Evolutionary conservation across 139 green algal genomes (phyloP).

Genomic region (Chlorella sp.): DNA sequence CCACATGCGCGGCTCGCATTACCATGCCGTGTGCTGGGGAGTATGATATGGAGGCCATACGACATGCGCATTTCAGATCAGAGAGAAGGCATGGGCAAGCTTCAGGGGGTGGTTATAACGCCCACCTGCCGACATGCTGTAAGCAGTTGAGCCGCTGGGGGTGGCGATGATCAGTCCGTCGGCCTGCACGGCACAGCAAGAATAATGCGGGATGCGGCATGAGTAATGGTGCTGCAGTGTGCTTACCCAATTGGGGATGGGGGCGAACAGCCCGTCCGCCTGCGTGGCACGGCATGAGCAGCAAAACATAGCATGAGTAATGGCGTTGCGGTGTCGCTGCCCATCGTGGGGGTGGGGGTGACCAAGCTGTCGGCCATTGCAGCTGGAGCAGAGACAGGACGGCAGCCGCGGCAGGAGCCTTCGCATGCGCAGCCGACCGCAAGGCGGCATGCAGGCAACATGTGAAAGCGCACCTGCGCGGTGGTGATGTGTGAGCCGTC

Average conservation of each 20-base stretch:
- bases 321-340: no score
- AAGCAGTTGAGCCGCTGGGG: constrained; percentile 87
- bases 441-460: neutral
- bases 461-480: constrained; percentile 45
- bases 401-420: no score
- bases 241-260: no score
- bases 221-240: no score
- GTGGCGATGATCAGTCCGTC: constrained; percentile 92
- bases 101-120: no score
- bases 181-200: constrained; percentile 43
- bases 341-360: no score
- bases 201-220: no score
- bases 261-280: no score
- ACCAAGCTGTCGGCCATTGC: neutral
- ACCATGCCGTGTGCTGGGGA: no score
- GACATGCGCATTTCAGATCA: no score
- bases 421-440: neutral
- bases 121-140: constrained; percentile 77
- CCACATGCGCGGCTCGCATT: neutral
- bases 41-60: no score
- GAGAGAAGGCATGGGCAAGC: neutral
- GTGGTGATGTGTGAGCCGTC: constrained; percentile 85
- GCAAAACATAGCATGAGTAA: neutral
- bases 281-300: no score
- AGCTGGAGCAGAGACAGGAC: neutral